Evolutionary conservation across 768 basidiomycete species (phyloP).

Genomic region (Leccinum arenicola): DNA sequence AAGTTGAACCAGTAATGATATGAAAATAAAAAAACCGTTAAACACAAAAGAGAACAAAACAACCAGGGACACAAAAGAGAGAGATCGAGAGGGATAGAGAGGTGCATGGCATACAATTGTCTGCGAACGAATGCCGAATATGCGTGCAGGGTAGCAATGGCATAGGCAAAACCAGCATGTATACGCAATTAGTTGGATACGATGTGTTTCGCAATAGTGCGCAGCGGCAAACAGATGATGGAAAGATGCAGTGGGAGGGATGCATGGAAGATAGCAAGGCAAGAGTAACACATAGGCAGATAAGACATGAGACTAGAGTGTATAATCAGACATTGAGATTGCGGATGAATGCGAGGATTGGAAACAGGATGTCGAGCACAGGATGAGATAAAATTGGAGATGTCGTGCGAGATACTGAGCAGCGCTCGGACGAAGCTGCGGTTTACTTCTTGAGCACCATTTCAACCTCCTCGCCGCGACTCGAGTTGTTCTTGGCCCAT

Average conservation of each 20-base stretch:
- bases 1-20: slow-evolving; percentile 30
- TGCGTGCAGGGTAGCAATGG: slow-evolving; percentile 16
- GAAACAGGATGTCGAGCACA: slow-evolving; percentile 38
- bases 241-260: slow-evolving; percentile 21
- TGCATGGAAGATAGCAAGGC: slow-evolving; percentile 38
- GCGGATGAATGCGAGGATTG: slow-evolving; percentile 31
- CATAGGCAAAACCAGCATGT: slow-evolving; percentile 36
- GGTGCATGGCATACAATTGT: slow-evolving; percentile 27
- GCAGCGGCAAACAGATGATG: slow-evolving; percentile 26
- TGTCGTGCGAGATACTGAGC: slow-evolving; percentile 21
- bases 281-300: slow-evolving; percentile 35
- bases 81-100: background rate
- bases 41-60: slow-evolving; percentile 23
- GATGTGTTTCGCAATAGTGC: slow-evolving; percentile 36
- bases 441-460: slow-evolving; percentile 32
- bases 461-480: slow-evolving; percentile 32
- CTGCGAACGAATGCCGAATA: slow-evolving; percentile 20
- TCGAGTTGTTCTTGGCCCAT: slow-evolving; percentile 59
- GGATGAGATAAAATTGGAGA: slow-evolving; percentile 25
- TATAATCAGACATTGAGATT: slow-evolving; percentile 40
- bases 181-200: slow-evolving; percentile 32
- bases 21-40: slow-evolving; percentile 28
- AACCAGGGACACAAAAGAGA: slow-evolving; percentile 12
- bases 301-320: slow-evolving; percentile 36
- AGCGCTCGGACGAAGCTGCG: slow-evolving; percentile 11